Evolutionary conservation across 106 monocot genomes (phyloP).

Genomic region (Dendrobium nobile): DNA sequence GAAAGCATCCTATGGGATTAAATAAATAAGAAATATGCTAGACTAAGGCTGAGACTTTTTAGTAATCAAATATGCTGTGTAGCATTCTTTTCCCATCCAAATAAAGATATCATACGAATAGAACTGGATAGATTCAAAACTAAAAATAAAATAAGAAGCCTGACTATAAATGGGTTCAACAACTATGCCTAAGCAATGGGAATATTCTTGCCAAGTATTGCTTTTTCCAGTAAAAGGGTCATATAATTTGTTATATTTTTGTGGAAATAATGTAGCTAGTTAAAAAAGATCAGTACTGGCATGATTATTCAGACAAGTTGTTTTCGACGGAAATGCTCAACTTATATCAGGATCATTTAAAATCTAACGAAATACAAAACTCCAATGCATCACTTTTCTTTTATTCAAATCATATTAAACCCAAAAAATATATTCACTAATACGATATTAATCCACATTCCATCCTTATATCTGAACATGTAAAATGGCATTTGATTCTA

Average conservation of each 20-base stretch:
- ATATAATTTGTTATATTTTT: not conserved
- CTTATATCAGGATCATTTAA: not conserved
- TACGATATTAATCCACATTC: not conserved
- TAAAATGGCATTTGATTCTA: not conserved
- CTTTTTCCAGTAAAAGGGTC: not conserved
- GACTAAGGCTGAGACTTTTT: not conserved
- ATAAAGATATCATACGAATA: not conserved
- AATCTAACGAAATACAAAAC: not conserved
- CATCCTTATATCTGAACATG: not conserved
- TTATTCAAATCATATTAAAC: not conserved
- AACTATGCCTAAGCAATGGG: not conserved
- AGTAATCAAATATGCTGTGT: not conserved
- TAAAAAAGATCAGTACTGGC: not conserved
- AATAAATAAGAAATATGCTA: no score
- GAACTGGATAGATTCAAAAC: not conserved
- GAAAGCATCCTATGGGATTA: no score
- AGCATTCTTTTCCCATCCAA: not conserved
- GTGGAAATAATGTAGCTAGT: not conserved
- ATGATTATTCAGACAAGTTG: not conserved
- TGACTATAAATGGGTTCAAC: not conserved
- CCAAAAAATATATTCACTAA: not conserved
- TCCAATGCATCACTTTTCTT: no score
- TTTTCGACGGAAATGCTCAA: not conserved
- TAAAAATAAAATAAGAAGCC: not conserved
- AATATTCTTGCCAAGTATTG: not conserved